A percentile compares a stretch with the other conserved stretches of the same genome.
Conservation (phyloP, 1,284 basidiomycete species). For the Xerocomus nothofagi region DNA sequence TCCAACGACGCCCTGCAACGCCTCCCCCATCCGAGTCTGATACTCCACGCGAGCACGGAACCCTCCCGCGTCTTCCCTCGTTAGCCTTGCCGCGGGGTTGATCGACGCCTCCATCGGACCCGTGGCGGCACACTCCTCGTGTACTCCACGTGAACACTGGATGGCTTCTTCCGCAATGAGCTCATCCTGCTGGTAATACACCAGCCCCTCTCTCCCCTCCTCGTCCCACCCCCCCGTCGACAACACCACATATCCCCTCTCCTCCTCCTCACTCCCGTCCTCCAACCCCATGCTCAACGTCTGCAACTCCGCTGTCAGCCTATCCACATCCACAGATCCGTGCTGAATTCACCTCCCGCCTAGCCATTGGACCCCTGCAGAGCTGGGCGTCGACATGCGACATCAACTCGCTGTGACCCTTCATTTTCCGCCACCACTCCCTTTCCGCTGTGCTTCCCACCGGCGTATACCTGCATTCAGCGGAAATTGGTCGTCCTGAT, state of each 20-base stretch:
- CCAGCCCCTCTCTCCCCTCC: constrained; percentile 21
- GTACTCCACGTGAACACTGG: constrained; percentile 45
- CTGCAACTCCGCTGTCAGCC: constrained; percentile 31
- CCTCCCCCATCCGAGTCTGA: constrained; percentile 42
- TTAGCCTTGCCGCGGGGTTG: constrained; percentile 33
- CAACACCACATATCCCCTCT: constrained; percentile 53
- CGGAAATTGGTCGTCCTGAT: constrained; percentile 38
- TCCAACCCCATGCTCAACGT: constrained; percentile 37
- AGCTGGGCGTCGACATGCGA: constrained; percentile 60
- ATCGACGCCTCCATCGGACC: constrained; percentile 34
- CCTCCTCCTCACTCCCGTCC: constrained; percentile 51
- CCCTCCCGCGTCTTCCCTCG: constrained; percentile 33
- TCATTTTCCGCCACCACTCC: constrained; percentile 32
- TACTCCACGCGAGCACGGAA: constrained; percentile 46
- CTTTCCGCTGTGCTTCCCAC: constrained; percentile 19
- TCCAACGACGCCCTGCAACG: constrained; percentile 40
- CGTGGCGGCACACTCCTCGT: constrained; percentile 33
- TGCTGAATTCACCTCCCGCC: constrained; percentile 44
- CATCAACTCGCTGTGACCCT: constrained; percentile 42
- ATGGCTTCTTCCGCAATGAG: constrained; percentile 48
- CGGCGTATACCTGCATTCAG: constrained; percentile 25
- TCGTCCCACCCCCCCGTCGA: constrained; percentile 33
- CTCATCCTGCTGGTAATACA: constrained; percentile 44
- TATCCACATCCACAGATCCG: neutral
- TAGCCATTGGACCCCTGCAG: constrained; percentile 38